Evolutionary conservation across 306 rosid species (phyloP).

Genomic region (Casuarina equisetifolia): DNA sequence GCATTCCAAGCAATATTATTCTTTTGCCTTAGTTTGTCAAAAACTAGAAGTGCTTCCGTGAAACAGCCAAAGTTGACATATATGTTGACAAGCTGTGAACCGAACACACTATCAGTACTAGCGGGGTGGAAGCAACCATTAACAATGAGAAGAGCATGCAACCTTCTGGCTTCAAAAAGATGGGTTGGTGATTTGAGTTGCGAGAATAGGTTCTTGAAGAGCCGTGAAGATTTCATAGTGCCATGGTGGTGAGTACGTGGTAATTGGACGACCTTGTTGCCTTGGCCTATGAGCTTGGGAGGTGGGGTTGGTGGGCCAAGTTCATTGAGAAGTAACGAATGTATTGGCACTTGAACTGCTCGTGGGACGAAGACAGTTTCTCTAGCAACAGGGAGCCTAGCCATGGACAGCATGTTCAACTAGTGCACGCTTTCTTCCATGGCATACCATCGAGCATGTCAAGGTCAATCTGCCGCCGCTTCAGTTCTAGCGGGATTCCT

Average conservation of each 20-base stretch:
- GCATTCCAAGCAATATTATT: constrained; percentile 42
- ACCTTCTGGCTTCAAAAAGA: constrained; percentile 35
- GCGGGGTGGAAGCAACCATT: constrained; percentile 42
- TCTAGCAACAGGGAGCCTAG: not conserved
- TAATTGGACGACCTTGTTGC: not conserved
- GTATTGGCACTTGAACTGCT: not conserved
- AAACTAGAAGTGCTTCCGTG: constrained; percentile 30
- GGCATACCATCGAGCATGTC: not conserved
- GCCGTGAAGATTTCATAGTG: not conserved
- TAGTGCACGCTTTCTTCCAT: not conserved
- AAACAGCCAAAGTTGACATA: constrained; percentile 38
- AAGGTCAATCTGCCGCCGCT: too few relatives aligned
- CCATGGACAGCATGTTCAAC: not conserved
- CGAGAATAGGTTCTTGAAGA: constrained; percentile 21
- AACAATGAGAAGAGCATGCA: constrained; percentile 36
- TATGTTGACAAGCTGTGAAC: constrained; percentile 37
- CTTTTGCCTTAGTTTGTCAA: constrained; percentile 31
- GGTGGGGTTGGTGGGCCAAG: not conserved
- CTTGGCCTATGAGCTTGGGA: not conserved
- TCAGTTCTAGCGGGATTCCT: too few relatives aligned
- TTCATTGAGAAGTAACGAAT: not conserved
- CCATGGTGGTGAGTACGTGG: not conserved
- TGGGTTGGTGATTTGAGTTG: constrained; percentile 40
- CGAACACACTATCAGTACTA: constrained; percentile 11
- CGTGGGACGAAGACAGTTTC: not conserved